phyloP scores from a whole-genome alignment of 306 rosid genomes.

The Vigna nakashimae region DNA sequence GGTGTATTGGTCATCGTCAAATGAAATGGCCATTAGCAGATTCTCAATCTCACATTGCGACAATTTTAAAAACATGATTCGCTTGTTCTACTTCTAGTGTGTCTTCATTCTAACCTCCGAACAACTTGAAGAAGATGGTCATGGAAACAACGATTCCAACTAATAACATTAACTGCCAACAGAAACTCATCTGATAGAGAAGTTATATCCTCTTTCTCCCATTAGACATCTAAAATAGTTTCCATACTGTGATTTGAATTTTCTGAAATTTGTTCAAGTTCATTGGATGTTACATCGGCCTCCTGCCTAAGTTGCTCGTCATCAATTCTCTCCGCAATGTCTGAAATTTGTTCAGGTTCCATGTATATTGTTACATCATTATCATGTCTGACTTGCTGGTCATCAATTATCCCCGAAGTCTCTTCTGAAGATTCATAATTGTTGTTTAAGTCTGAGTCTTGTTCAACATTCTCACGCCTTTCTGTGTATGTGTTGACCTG shows the following conservation, averaged over 20 bases:
- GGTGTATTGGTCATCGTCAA: slow-evolving; percentile 23
- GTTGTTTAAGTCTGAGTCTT: slow-evolving; percentile 25
- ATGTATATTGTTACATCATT: slow-evolving; percentile 18
- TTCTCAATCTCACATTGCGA: slow-evolving; percentile 10
- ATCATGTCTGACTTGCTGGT: slow-evolving; percentile 50
- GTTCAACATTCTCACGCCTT: slow-evolving; percentile 33
- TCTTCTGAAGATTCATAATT: slow-evolving; percentile 39
- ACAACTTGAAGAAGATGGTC: slow-evolving; percentile 34
- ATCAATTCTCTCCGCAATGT: slow-evolving; percentile 37
- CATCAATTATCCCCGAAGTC: slow-evolving; percentile 37
- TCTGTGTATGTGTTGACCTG: slow-evolving; percentile 31
- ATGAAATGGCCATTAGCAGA: slow-evolving; percentile 31
- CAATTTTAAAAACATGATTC: slow-evolving; percentile 5
- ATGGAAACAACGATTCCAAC: background rate
- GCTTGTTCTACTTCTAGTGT: background rate
- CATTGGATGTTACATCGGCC: slow-evolving; percentile 36
- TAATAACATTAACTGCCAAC: slow-evolving; percentile 30
- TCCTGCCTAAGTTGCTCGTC: slow-evolving; percentile 49
- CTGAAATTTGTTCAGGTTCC: slow-evolving; percentile 48
- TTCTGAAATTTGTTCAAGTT: slow-evolving; percentile 45
- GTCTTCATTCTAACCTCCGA: slow-evolving; percentile 33
- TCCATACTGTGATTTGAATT: slow-evolving; percentile 42
- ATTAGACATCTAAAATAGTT: slow-evolving; percentile 34
- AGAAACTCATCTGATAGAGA: slow-evolving; percentile 27
- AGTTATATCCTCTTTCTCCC: slow-evolving; percentile 44